A percentile compares a stretch with the other conserved stretches of the same genome.
These are phyloP conservation scores for Phytopythium mirpurense DNA, from an alignment of 352 stramenopile species.

Conservation along the genomic window DNA sequence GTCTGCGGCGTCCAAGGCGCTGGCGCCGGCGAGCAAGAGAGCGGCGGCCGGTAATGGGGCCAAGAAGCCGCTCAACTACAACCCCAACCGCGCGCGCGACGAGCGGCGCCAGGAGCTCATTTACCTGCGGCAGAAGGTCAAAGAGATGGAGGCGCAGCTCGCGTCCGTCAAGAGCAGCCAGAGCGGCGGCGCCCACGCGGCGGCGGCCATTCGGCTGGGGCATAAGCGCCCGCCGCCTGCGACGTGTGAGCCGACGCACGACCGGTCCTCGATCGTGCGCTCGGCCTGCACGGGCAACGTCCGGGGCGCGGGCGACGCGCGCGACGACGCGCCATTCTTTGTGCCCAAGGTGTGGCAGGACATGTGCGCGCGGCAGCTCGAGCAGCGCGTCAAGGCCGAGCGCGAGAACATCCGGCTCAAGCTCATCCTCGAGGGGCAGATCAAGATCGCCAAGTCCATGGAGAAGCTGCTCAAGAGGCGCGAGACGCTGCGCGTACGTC, in stretches of 20 bases:
- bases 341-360: conserved; percentile 12
- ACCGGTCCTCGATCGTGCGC: conserved; percentile 6
- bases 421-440: conserved; percentile 22
- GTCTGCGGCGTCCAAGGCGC: conserved; percentile 5
- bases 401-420: conserved; percentile 24
- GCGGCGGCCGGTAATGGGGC: not conserved
- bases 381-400: conserved; percentile 17
- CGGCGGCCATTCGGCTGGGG: conserved; percentile 9
- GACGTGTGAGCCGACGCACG: conserved; percentile 6
- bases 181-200: conserved; percentile 3
- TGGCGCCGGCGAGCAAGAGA: conserved; percentile 14
- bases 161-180: conserved; percentile 14
- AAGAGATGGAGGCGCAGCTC: conserved; percentile 25
- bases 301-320: conserved; percentile 4
- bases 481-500: conserved; percentile 4
- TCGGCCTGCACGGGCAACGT: conserved; percentile 9
- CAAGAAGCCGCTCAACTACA: conserved; percentile 8
- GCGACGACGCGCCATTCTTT: conserved; percentile 3
- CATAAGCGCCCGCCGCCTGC: conserved; percentile 14
- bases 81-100: conserved; percentile 29
- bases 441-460: conserved; percentile 22
- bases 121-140: conserved; percentile 23
- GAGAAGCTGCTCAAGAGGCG: conserved; percentile 28
- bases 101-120: conserved; percentile 29
- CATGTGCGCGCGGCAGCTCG: conserved; percentile 17